Base-by-base conservation (phyloP, 352 stramenopile species). In the Pythium folliculosum region DNA sequence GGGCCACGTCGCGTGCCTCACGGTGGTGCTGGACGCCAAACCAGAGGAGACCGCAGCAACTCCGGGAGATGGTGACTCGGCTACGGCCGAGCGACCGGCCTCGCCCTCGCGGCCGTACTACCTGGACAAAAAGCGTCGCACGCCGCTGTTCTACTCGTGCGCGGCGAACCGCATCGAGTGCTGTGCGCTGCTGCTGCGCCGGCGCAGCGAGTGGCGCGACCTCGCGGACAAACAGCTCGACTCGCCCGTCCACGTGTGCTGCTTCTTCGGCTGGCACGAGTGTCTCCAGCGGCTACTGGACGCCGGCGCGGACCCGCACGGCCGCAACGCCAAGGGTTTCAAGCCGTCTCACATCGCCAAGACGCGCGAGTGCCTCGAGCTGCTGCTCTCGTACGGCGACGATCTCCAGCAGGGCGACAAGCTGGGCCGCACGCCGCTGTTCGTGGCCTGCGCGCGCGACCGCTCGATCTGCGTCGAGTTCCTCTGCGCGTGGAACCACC, bases 321-420 rank as follows among this genome's bases (percentile, higher is more conserved):
- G 71, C 2, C 81, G 81, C 53, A 90, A 90, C 22, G 81, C 79
- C 19, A 90, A 90, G 59, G 81, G 81, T 0, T 90, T 90, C 65
- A 86, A 86, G 32, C 81, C 81, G 25, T 88, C 78, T 0, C 81
- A 90, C 56, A 84, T 90, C 35, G 79, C 81, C 49, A 81, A 81
- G 43, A 86, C 75, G 3, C 68, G 73, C 8, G 73, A 78, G 55
- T 88, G 81, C 61, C 73, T 88, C 32, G 77, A 84, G 57, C 69
- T 81, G 2, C 69, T 90, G 17, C 67, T 87, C 23, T 73, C 77
- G 5, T 86, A 78, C 53, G 79, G 81, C 12, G 81, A 90, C 59
- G 81, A 90, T 35, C 50, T 90, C 13, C 72, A 88, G 47, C 81
- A 90, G 63, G 81, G 81, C 17, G 81, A 90, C 56, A 85, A 90